phyloP scores from a whole-genome alignment of 306 rosid species.

The Mucuna pruriens region DNA sequence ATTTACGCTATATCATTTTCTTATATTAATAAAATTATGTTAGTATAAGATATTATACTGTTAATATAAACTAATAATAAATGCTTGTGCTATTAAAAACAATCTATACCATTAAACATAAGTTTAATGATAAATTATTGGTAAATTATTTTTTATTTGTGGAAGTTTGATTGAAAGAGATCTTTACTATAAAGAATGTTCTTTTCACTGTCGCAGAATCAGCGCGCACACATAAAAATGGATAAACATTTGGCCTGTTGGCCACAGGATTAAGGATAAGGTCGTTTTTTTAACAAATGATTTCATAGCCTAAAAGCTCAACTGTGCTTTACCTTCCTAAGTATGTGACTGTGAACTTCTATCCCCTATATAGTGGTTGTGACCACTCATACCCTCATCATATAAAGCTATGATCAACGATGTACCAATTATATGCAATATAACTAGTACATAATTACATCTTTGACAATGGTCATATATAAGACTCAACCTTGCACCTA shows the following conservation, averaged over 20 bases:
- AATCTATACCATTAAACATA: not conserved
- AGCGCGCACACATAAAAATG: not conserved
- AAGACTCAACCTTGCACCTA: not conserved
- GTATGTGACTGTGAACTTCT: not conserved
- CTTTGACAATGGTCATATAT: not conserved
- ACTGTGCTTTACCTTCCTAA: not conserved
- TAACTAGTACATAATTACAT: not conserved
- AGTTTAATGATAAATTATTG: not conserved
- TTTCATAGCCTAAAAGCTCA: not conserved
- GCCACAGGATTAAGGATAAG: constrained; percentile 25
- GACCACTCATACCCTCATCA: constrained; percentile 1
- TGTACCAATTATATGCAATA: constrained; percentile 10
- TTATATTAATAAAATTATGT: not conserved
- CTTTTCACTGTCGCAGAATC: constrained; percentile 33
- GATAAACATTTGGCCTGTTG: constrained; percentile 25
- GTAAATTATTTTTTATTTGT: not conserved
- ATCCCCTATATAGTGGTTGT: not conserved
- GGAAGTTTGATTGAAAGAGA: constrained; percentile 23
- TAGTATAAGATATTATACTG: no score
- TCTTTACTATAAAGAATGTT: constrained; percentile 15
- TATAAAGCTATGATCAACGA: not conserved
- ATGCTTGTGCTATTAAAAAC: not conserved
- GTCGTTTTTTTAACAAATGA: constrained; percentile 25
- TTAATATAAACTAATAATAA: not conserved
- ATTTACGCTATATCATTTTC: not conserved